phyloP scores from a whole-genome alignment of 2,329 filamentous ascomycete genomes.

The Knufia fluminis region DNA sequence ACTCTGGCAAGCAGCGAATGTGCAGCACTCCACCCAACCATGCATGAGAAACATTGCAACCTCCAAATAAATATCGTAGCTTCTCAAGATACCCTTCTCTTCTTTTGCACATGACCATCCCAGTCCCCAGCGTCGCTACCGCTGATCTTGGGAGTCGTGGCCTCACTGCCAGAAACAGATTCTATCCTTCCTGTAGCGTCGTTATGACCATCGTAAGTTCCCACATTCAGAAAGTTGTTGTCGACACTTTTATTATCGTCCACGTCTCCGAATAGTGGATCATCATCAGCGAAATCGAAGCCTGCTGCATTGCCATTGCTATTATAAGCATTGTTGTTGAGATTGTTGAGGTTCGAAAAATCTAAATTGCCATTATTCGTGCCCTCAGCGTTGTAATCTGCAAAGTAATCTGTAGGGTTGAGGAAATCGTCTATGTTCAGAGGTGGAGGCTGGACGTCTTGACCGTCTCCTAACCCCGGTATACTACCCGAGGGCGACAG shows the following conservation, averaged over 20 bases:
- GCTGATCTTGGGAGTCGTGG: constrained; percentile 31
- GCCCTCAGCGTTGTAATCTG: constrained; percentile 28
- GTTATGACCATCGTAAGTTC: constrained; percentile 25
- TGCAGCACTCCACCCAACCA: no score
- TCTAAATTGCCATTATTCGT: constrained; percentile 17
- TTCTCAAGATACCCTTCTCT: constrained; percentile 12
- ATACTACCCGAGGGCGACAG: constrained; percentile 72
- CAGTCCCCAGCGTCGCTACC: constrained; percentile 6
- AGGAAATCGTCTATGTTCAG: constrained; percentile 52
- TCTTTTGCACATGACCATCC: constrained; percentile 2
- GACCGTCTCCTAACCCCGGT: constrained; percentile 49
- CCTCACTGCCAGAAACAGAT: constrained; percentile 35
- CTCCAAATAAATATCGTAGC: no score
- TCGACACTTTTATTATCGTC: constrained; percentile 27
- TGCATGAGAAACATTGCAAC: no score
- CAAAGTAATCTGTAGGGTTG: constrained; percentile 44
- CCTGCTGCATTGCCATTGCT: not conserved
- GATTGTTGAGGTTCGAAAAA: constrained; percentile 8
- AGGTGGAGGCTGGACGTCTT: constrained; percentile 35
- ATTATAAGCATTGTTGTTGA: constrained; percentile 20
- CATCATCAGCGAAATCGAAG: constrained; percentile 24
- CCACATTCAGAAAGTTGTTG: constrained; percentile 31
- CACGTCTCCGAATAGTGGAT: constrained; percentile 34
- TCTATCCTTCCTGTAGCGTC: constrained; percentile 30
- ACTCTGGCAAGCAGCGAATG: no score